Conservation (phyloP, 352 stramenopile genomes). For the Pythium graminicola region DNA sequence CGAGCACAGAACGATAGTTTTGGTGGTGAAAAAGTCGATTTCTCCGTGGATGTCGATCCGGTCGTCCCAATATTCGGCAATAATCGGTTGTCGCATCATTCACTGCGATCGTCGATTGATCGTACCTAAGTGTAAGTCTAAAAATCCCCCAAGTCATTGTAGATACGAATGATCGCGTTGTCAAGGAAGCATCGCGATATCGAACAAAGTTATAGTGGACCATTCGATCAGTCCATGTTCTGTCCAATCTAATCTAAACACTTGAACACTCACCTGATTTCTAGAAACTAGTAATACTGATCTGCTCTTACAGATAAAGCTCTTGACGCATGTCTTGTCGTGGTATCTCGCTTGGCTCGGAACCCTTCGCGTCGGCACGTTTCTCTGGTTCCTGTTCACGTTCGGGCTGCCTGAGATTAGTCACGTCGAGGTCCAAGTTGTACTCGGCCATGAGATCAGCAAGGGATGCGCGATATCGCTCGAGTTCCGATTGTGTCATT, state of each 20-base stretch:
- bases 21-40: conserved; percentile 12
- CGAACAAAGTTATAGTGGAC: too few species aligned
- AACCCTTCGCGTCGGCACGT: neutral
- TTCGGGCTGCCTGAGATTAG: conserved; percentile 11
- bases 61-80: conserved; percentile 27
- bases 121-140: conserved; percentile 11
- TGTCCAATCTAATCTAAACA: too few species aligned
- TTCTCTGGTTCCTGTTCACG: conserved; percentile 9
- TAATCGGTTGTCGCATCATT: conserved; percentile 29
- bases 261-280: too few species aligned
- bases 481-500: conserved; percentile 30
- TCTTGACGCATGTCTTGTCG: conserved; percentile 19
- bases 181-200: conserved; percentile 15
- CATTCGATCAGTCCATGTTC: too few species aligned
- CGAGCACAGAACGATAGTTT: conserved; percentile 1
- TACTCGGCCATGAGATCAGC: conserved; percentile 66
- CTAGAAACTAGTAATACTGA: neutral
- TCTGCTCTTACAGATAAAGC: conserved; percentile 21
- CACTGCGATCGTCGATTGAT: conserved; percentile 15
- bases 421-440: conserved; percentile 12
- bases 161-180: conserved; percentile 2
- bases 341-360: neutral
- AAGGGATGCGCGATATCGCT: conserved; percentile 42
- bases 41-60: conserved; percentile 20
- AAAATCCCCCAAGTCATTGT: neutral